These are phyloP conservation scores for Rhizopogon sp. DNA, from an alignment of 768 basidiomycete genomes.

Conservation along the genomic window DNA sequence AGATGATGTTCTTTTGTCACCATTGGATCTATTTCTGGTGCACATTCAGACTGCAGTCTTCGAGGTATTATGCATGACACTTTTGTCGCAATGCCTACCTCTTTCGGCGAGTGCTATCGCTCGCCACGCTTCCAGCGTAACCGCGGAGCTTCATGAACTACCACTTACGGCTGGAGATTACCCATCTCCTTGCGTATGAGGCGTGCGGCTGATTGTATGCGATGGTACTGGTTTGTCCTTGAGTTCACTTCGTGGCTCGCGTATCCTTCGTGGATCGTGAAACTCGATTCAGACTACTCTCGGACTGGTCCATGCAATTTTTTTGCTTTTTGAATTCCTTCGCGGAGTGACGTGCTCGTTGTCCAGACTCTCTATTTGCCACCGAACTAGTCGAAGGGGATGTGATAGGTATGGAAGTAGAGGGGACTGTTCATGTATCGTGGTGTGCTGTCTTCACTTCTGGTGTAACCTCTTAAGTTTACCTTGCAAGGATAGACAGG, in stretches of 20 bases:
- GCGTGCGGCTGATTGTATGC: constrained; percentile 3
- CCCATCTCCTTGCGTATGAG: constrained; percentile 15
- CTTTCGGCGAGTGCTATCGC: too few species aligned
- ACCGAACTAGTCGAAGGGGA: background rate
- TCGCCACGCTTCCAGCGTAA: background rate
- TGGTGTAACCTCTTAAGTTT: background rate
- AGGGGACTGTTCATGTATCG: background rate
- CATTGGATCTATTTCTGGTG: background rate
- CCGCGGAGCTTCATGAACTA: background rate
- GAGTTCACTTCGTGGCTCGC: constrained; percentile 24
- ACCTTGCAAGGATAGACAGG: too few species aligned
- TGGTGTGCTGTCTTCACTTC: background rate
- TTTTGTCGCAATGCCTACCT: background rate
- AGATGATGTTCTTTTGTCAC: background rate
- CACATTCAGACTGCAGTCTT: background rate
- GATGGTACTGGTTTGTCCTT: constrained; percentile 14
- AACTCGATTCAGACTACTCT: constrained; percentile 30
- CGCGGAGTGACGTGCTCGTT: constrained; percentile 1
- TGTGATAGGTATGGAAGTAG: too few species aligned
- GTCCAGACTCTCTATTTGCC: background rate
- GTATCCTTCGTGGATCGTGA: constrained; percentile 10
- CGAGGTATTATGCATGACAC: background rate
- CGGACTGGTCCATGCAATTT: constrained; percentile 6
- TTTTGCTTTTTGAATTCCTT: constrained; percentile 4
- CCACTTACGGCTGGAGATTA: background rate